Evolutionary conservation across 345 rosid genomes (phyloP).

Genomic region (Lumnitzera littorea): DNA sequence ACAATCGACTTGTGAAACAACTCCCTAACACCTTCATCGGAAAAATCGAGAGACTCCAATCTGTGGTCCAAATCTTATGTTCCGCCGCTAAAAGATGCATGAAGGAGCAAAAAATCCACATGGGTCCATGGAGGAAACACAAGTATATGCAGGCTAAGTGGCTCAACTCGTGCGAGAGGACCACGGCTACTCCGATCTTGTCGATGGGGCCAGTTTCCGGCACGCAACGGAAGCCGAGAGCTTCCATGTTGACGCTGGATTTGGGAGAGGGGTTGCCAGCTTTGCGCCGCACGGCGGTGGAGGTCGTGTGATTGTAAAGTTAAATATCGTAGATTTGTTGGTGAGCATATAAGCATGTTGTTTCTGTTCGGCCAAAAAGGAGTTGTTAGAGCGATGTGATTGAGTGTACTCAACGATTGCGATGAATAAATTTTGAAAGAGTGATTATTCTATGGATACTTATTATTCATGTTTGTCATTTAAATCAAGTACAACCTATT

Average conservation of each 20-base stretch:
- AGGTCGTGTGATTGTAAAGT: slow-evolving; percentile 33
- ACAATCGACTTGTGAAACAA: slow-evolving; percentile 34
- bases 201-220: slow-evolving; percentile 8
- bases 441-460: no score
- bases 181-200: slow-evolving; percentile 1
- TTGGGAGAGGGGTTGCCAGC: slow-evolving; percentile 29
- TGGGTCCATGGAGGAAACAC: slow-evolving; percentile 91
- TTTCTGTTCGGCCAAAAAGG: no score
- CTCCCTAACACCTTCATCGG: slow-evolving; percentile 70
- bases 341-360: no score
- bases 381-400: no score
- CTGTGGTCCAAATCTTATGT: slow-evolving; percentile 57
- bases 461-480: no score
- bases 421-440: no score
- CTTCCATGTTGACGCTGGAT: slow-evolving; percentile 70
- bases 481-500: no score
- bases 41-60: slow-evolving; percentile 61
- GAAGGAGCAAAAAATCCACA: slow-evolving; percentile 79
- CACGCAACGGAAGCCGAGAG: slow-evolving; percentile 34
- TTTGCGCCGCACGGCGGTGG: slow-evolving; percentile 34
- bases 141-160: slow-evolving; percentile 86
- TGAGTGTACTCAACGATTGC: no score
- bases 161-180: slow-evolving; percentile 44
- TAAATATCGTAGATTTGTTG: no score
- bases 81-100: slow-evolving; percentile 55